phyloP scores from a whole-genome alignment of 345 rosid genomes.

The Gossypium herbaceum region DNA sequence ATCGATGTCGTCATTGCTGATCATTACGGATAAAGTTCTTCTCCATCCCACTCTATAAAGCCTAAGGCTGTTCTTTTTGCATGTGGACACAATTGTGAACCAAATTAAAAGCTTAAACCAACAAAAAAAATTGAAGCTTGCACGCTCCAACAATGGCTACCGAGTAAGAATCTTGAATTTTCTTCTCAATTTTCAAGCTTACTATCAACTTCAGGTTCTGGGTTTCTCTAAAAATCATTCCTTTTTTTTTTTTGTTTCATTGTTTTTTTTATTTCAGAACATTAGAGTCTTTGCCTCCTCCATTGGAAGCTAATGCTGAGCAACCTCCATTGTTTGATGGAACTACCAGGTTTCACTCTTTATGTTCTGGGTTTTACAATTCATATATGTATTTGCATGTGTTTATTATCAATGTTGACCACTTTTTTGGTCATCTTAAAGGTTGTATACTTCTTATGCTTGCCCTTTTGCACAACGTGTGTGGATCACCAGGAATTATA shows the following conservation, averaged over 20 bases:
- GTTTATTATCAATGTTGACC: neutral
- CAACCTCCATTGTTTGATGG: slow-evolving; percentile 76
- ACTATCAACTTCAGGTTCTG: neutral
- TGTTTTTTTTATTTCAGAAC: slow-evolving; percentile 12
- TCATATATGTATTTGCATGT: neutral
- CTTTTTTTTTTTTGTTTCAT: neutral
- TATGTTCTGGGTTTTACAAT: neutral
- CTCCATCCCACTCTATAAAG: no score
- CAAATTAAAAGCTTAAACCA: neutral
- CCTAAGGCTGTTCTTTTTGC: neutral
- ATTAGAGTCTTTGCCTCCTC: slow-evolving; percentile 44
- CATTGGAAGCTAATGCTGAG: slow-evolving; percentile 49
- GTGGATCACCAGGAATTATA: slow-evolving; percentile 89
- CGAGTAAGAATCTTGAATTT: slow-evolving; percentile 20
- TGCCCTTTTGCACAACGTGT: slow-evolving; percentile 90
- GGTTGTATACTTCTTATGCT: slow-evolving; percentile 55
- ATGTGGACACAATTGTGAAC: neutral
- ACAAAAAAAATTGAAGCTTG: neutral
- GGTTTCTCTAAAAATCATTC: neutral
- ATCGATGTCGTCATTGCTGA: slow-evolving; percentile 7
- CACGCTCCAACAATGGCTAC: slow-evolving; percentile 27
- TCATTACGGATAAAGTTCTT: neutral
- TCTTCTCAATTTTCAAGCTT: neutral
- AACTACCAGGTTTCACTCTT: slow-evolving; percentile 45
- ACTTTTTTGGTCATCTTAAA: slow-evolving; percentile 5